Percentiles rank a stretch among this genome's conserved stretches.
These are phyloP conservation scores for Cyclotella baltica DNA, from an alignment of 108 stramenopile species.

Conservation along the genomic window DNA sequence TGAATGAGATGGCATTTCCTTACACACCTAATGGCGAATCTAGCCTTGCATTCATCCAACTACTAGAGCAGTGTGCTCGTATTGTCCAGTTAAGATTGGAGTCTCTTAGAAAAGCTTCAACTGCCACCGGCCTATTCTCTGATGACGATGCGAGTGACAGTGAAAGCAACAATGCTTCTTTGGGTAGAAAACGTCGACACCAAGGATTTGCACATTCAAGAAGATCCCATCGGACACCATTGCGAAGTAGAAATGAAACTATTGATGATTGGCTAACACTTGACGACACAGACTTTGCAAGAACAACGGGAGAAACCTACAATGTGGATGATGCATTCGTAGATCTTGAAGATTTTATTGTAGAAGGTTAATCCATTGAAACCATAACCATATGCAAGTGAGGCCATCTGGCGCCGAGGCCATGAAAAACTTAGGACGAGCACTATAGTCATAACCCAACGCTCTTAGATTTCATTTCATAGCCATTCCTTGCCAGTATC, in stretches of 20 bases:
- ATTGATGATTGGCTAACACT: conserved; percentile 41
- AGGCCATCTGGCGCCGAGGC: too few species aligned
- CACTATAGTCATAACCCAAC: too few species aligned
- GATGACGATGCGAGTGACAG: conserved; percentile 18
- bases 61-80: conserved; percentile 17
- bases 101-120: conserved; percentile 12
- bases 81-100: conserved; percentile 2
- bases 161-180: conserved; percentile 1
- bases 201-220: not conserved
- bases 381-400: too few species aligned
- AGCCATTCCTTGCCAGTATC: too few species aligned
- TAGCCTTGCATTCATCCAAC: not conserved
- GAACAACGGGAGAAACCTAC: conserved; percentile 32
- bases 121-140: not conserved
- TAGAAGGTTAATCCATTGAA: conserved; percentile 28
- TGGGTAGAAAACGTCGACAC: not conserved
- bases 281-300: conserved; percentile 36
- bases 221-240: conserved; percentile 12
- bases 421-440: too few species aligned
- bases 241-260: conserved; percentile 38
- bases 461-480: too few species aligned
- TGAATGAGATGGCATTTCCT: conserved; percentile 13
- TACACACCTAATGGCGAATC: not conserved
- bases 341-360: conserved; percentile 51
- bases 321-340: conserved; percentile 42